Conservation (phyloP, 1,139 yeast genomes). For the Candida albicans region DNA sequence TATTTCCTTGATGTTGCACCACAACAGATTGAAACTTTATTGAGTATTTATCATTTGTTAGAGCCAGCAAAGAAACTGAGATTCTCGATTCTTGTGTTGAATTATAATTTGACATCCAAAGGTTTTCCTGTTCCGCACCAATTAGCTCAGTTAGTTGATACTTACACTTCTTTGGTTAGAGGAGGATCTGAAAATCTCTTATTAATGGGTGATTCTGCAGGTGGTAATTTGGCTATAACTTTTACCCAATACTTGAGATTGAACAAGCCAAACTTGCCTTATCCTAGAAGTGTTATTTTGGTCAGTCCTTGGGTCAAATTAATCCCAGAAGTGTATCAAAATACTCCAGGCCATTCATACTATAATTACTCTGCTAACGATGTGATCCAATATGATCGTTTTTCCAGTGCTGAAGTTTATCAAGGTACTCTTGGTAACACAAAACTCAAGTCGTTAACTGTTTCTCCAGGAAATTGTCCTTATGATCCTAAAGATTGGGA, state of each 20-base stretch:
- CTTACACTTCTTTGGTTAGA: constrained; percentile 28
- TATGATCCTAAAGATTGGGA: constrained; percentile 32
- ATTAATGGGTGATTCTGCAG: constrained; percentile 45
- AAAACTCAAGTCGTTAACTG: constrained; percentile 7
- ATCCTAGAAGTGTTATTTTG: constrained; percentile 34
- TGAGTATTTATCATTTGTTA: constrained; percentile 31
- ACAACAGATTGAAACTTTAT: constrained; percentile 32
- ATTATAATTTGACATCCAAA: constrained; percentile 36
- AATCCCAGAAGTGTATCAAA: constrained; percentile 10
- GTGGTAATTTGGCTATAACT: constrained; percentile 37
- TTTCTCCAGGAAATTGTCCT: constrained; percentile 21
- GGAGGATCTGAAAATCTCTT: constrained; percentile 30
- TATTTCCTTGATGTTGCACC: constrained; percentile 36
- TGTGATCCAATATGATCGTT: constrained; percentile 23
- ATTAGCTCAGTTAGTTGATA: constrained; percentile 31
- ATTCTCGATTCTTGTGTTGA: constrained; percentile 36
- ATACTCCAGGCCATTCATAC: constrained; percentile 32
- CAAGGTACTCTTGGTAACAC: constrained; percentile 15
- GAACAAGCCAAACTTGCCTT: constrained; percentile 14
- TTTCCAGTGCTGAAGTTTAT: neutral
- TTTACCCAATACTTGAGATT: constrained; percentile 29
- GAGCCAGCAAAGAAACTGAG: constrained; percentile 25
- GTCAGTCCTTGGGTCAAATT: constrained; percentile 42
- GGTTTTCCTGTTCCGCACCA: constrained; percentile 39
- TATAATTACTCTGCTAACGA: constrained; percentile 35